A percentile compares a stretch with the other conserved stretches of the same genome.
These are phyloP conservation scores for Fulvia fulva DNA, from an alignment of 2,329 filamentous ascomycete genomes.

Conservation along the genomic window DNA sequence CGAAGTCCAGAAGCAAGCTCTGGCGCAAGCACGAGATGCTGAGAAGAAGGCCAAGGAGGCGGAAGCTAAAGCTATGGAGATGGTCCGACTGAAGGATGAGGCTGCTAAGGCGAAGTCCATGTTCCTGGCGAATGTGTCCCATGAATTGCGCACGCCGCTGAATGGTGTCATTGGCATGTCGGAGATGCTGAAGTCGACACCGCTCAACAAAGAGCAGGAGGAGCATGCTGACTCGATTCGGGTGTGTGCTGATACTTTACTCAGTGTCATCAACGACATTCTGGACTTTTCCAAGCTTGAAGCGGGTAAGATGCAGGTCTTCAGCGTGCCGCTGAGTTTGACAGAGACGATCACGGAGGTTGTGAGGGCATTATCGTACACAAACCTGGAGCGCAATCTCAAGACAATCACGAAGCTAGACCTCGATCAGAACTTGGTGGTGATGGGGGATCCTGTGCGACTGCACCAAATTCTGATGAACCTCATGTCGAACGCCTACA, in stretches of 20 bases:
- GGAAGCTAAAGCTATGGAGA: conserved; percentile 70
- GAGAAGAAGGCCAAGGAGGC: conserved; percentile 74
- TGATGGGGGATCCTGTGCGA: conserved; percentile 50
- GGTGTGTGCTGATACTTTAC: conserved; percentile 57
- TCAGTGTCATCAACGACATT: conserved; percentile 52
- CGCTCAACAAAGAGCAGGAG: conserved; percentile 55
- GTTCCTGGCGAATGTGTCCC: conserved; percentile 57
- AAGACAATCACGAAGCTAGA: conserved; percentile 55
- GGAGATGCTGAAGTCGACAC: conserved; percentile 57
- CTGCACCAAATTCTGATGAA: conserved; percentile 62
- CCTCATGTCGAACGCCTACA: conserved; percentile 86
- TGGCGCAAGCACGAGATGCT: conserved; percentile 67
- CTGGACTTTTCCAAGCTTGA: conserved; percentile 52
- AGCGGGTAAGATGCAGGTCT: conserved; percentile 57
- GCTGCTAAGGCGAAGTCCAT: conserved; percentile 79
- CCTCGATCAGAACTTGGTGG: conserved; percentile 52
- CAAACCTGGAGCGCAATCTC: conserved; percentile 58
- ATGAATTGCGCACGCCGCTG: conserved; percentile 56
- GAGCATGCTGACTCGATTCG: conserved; percentile 61
- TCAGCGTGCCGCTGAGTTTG: conserved; percentile 50
- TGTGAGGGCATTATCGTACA: conserved; percentile 59
- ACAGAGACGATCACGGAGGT: conserved; percentile 61
- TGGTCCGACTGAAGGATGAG: conserved; percentile 77
- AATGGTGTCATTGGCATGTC: conserved; percentile 57
- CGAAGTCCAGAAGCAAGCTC: conserved; percentile 67